These are phyloP conservation scores for Coniochaeta sp. DNA, from an alignment of 2,329 filamentous ascomycete species.

Conservation along the genomic window DNA sequence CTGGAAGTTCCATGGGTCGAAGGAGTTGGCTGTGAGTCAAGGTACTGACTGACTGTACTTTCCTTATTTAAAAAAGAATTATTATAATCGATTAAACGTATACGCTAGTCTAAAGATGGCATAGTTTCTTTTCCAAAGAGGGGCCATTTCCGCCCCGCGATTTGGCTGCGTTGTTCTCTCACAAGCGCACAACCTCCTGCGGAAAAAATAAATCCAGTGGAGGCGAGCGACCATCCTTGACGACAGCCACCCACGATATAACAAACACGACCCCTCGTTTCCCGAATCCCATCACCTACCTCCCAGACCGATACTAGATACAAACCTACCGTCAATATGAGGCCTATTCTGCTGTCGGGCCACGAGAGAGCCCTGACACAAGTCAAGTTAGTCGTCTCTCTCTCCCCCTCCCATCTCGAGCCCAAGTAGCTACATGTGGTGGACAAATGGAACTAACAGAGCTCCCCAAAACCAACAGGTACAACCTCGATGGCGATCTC, in stretches of 20 bases:
- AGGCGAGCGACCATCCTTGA: not conserved
- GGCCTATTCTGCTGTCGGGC: constrained; percentile 90
- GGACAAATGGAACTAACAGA: not conserved
- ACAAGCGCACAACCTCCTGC: not conserved
- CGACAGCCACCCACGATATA: not conserved
- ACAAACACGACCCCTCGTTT: not conserved
- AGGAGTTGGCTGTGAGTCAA: not conserved
- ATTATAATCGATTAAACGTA: not conserved
- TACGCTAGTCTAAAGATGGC: not conserved
- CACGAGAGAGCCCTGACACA: constrained; percentile 96
- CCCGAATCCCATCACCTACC: not conserved
- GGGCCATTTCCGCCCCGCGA: constrained; percentile 3
- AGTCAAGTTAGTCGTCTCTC: constrained; percentile 73
- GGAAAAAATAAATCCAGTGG: constrained; percentile 1
- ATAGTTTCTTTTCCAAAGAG: not conserved
- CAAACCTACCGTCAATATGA: constrained; percentile 58
- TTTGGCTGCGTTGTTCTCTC: not conserved
- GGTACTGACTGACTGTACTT: not conserved
- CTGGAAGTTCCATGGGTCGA: no score
- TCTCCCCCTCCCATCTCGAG: constrained; percentile 1
- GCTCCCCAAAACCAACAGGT: constrained; percentile 43
- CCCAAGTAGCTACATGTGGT: not conserved
- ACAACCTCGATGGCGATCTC: constrained; percentile 91
- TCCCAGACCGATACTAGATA: constrained; percentile 9
- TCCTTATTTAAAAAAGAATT: not conserved